These are phyloP conservation scores for Coniochaeta sp. DNA, from an alignment of 2,329 filamentous ascomycete species.

Conservation along the genomic window DNA sequence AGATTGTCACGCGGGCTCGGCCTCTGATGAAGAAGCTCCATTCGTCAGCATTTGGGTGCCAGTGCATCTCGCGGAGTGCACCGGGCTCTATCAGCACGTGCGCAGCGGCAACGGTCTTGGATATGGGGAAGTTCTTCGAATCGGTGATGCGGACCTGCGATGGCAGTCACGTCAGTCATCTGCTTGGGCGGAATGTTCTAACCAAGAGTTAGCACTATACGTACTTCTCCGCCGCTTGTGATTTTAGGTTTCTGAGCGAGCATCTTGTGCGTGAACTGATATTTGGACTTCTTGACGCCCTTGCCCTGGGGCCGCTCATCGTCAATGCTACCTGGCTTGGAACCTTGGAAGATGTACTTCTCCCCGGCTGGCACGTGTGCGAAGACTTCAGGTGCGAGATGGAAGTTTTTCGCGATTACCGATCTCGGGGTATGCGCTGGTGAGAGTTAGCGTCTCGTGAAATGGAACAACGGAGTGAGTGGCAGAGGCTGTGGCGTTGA, in stretches of 20 bases:
- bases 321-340: conserved; percentile 54
- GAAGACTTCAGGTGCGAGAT: conserved; percentile 63
- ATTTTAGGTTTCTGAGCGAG: conserved; percentile 59
- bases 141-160: conserved; percentile 54
- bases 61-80: conserved; percentile 72
- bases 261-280: conserved; percentile 65
- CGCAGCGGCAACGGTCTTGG: conserved; percentile 64
- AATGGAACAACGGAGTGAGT: too few species aligned
- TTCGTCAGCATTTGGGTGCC: conserved; percentile 73
- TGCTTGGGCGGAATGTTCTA: neutral
- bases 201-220: neutral
- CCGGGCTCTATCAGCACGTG: conserved; percentile 65
- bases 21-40: conserved; percentile 75
- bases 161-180: neutral
- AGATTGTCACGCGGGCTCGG: conserved; percentile 66
- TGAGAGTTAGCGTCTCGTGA: neutral
- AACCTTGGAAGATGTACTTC: conserved; percentile 73
- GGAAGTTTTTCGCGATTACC: conserved; percentile 69
- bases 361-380: conserved; percentile 57
- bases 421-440: conserved; percentile 60
- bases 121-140: conserved; percentile 66
- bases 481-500: neutral
- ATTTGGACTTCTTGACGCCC: conserved; percentile 57
- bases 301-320: conserved; percentile 56
- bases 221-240: conserved; percentile 59